phyloP scores from a whole-genome alignment of 1,284 basidiomycete species.

The Malassezia restricta region DNA sequence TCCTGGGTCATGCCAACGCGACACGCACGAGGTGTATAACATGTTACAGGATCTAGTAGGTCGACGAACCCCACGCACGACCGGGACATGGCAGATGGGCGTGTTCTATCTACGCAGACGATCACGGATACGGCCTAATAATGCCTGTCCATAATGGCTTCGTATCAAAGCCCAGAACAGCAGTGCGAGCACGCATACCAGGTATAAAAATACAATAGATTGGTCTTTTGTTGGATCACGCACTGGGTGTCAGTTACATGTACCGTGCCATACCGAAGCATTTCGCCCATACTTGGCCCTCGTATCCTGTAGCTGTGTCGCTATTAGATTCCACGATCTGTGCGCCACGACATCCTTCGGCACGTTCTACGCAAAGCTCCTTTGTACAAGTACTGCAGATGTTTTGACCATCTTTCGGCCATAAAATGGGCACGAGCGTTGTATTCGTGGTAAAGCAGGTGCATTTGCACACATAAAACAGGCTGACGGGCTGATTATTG shows the following conservation, averaged over 20 bases:
- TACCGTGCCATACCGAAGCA: constrained; percentile 24
- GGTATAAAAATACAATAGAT: constrained; percentile 34
- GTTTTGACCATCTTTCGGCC: constrained; percentile 24
- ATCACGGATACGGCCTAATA: no score
- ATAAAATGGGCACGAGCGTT: constrained; percentile 40
- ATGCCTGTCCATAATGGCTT: neutral
- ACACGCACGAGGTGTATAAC: no score
- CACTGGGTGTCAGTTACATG: constrained; percentile 14
- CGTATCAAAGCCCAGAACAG: constrained; percentile 8
- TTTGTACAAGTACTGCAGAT: constrained; percentile 43
- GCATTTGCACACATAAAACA: constrained; percentile 42
- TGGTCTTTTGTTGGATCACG: constrained; percentile 40
- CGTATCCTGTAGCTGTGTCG: constrained; percentile 43
- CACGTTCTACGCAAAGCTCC: constrained; percentile 43
- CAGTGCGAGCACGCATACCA: constrained; percentile 23
- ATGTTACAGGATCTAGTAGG: no score
- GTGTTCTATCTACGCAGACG: no score
- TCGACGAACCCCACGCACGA: neutral
- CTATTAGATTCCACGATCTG: constrained; percentile 32
- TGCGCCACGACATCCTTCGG: constrained; percentile 38
- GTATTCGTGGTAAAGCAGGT: constrained; percentile 46
- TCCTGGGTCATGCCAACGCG: no score
- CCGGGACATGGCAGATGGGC: no score
- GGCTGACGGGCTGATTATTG: constrained; percentile 2
- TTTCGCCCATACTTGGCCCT: constrained; percentile 45